Evolutionary conservation across 805 yeast species (phyloP).

Genomic region (Candida ulmi): DNA sequence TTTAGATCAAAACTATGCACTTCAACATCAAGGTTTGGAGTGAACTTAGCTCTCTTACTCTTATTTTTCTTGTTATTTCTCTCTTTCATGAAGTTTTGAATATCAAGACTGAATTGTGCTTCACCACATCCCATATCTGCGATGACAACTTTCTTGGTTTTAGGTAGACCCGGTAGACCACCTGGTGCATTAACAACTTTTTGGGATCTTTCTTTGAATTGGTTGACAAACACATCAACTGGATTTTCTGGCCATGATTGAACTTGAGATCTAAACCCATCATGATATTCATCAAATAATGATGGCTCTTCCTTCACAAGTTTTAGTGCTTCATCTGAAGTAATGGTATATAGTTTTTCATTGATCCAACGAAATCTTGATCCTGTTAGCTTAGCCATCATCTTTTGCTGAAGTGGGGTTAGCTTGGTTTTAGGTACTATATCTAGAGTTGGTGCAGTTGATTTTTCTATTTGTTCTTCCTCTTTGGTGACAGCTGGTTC

Average conservation of each 20-base stretch:
- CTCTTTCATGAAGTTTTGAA: conserved; percentile 41
- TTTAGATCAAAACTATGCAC: conserved; percentile 91
- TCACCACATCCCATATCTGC: conserved; percentile 99
- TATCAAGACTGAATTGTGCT: conserved; percentile 75
- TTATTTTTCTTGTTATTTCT: conserved; percentile 27
- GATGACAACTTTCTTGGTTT: conserved; percentile 55
- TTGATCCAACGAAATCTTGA: conserved; percentile 97
- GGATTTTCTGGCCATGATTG: conserved; percentile 99
- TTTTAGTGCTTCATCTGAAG: conserved; percentile 70
- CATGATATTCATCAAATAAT: conserved; percentile 89
- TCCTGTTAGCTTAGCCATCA: conserved; percentile 92
- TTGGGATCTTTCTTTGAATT: conserved; percentile 51
- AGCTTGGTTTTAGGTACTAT: conserved; percentile 37
- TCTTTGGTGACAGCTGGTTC: neutral
- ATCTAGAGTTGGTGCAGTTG: conserved; percentile 12
- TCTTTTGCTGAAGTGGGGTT: conserved; percentile 88
- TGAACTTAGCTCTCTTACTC: conserved; percentile 18
- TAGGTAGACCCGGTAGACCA: conserved; percentile 72
- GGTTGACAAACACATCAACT: conserved; percentile 80
- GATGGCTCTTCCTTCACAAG: conserved; percentile 78
- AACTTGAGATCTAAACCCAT: conserved; percentile 92
- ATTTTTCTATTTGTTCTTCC: conserved; percentile 4
- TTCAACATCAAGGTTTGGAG: conserved; percentile 41
- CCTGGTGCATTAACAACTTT: conserved; percentile 92
- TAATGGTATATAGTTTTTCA: conserved; percentile 88